Percentiles rank a stretch among this genome's conserved stretches.
These are phyloP conservation scores for Monosporozyma servazzii DNA, from an alignment of 805 yeast genomes.

Conservation along the genomic window DNA sequence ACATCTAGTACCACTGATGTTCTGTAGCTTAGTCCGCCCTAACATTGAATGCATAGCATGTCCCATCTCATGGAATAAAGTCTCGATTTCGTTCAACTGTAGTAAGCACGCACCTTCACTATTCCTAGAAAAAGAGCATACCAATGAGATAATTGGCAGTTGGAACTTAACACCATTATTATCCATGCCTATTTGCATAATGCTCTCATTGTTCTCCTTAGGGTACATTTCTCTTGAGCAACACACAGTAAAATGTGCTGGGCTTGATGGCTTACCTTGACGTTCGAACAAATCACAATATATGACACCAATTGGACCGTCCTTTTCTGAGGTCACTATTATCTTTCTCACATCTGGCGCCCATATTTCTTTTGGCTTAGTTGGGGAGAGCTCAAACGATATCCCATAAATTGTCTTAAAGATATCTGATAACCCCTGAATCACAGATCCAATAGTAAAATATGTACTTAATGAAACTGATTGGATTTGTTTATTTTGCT, in stretches of 20 bases:
- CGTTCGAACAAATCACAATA: conserved; percentile 84
- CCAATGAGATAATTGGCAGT: conserved; percentile 80
- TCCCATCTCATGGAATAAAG: conserved; percentile 97
- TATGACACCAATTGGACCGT: conserved; percentile 65
- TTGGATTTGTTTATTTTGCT: neutral
- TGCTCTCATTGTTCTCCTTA: conserved; percentile 36
- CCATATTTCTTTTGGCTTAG: conserved; percentile 78
- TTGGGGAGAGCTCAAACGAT: conserved; percentile 54
- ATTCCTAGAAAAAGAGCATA: conserved; percentile 63
- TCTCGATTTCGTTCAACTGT: conserved; percentile 74
- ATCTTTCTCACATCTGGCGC: conserved; percentile 73
- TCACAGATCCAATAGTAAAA: conserved; percentile 77
- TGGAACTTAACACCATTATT: conserved; percentile 50
- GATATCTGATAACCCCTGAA: conserved; percentile 69
- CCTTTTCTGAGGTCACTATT: conserved; percentile 57
- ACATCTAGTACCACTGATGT: conserved; percentile 90
- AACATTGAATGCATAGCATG: conserved; percentile 98
- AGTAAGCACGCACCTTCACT: conserved; percentile 45
- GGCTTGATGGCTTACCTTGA: conserved; percentile 64
- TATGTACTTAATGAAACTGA: conserved; percentile 47
- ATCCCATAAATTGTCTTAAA: conserved; percentile 71
- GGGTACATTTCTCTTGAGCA: conserved; percentile 77
- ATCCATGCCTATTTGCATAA: conserved; percentile 28
- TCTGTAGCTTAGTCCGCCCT: conserved; percentile 83
- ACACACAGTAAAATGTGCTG: conserved; percentile 93